Evolutionary conservation across 148 eudicot genomes (phyloP).

Genomic region (Pouteria glomerata): DNA sequence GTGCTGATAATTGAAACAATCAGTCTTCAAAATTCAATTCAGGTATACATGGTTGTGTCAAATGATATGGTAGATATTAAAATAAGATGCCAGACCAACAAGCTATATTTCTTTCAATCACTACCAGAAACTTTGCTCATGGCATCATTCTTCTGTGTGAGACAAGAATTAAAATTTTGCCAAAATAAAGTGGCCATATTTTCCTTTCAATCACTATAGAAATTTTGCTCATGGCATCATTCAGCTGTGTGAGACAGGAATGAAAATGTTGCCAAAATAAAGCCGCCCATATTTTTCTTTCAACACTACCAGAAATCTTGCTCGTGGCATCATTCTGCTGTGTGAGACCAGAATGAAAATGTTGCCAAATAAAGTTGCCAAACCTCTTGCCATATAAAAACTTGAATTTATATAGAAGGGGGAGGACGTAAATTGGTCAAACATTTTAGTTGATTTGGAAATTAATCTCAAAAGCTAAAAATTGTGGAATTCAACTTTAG

Average conservation of each 20-base stretch:
- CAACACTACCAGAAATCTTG: neutral
- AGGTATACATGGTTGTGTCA: neutral
- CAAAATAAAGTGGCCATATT: too few relatives aligned
- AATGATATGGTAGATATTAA: neutral
- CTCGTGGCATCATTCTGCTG: neutral
- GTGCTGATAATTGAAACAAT: too few relatives aligned
- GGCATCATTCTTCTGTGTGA: too few relatives aligned
- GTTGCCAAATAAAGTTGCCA: neutral
- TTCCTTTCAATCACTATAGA: too few relatives aligned
- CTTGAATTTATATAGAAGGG: neutral
- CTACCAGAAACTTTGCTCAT: too few relatives aligned
- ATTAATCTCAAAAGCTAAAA: neutral
- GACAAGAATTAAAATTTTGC: too few relatives aligned
- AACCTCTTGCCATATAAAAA: neutral
- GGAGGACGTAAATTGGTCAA: neutral
- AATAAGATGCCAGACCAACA: neutral
- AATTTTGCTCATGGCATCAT: too few relatives aligned
- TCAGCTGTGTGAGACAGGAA: too few relatives aligned
- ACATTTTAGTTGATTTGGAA: neutral
- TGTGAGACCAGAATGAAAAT: neutral
- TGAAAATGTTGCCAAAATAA: too few relatives aligned
- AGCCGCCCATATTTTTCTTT: too few relatives aligned
- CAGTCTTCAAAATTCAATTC: neutral
- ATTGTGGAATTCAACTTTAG: neutral
- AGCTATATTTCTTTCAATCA: neutral